Conservation (phyloP, 805 yeast species). For the Metschnikowia drakensbergensis region DNA sequence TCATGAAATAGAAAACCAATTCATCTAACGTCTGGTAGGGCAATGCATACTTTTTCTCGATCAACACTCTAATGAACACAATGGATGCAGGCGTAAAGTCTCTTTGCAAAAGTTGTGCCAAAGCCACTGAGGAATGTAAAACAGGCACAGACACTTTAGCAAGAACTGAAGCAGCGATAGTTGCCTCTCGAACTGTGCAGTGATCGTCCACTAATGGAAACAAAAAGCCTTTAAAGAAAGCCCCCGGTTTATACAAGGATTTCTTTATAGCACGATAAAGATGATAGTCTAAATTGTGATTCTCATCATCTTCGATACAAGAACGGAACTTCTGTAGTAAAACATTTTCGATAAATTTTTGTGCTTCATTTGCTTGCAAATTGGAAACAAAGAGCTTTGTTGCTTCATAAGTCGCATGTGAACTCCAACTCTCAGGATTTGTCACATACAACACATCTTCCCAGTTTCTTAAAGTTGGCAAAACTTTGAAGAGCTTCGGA, state of each 20-base stretch:
- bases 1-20: constrained; percentile 88
- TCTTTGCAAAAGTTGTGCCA: constrained; percentile 72
- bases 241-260: constrained; percentile 93
- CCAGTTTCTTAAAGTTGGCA: constrained; percentile 93
- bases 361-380: constrained; percentile 82
- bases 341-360: constrained; percentile 67
- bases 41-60: constrained; percentile 93
- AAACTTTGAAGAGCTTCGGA: constrained; percentile 93
- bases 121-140: constrained; percentile 93
- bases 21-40: constrained; percentile 97
- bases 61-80: constrained; percentile 80
- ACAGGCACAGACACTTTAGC: constrained; percentile 90
- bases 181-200: constrained; percentile 89
- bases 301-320: constrained; percentile 68
- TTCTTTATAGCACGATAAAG: constrained; percentile 88
- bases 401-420: constrained; percentile 92
- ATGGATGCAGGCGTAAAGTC: constrained; percentile 88
- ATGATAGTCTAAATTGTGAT: constrained; percentile 84
- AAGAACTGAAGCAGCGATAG: constrained; percentile 89
- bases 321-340: constrained; percentile 68
- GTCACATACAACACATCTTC: constrained; percentile 91
- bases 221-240: constrained; percentile 93
- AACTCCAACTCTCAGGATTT: constrained; percentile 90
- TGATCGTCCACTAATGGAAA: constrained; percentile 88
- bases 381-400: constrained; percentile 91